Evolutionary conservation across 257 asterid species (phyloP).

Genomic region (Primulina tabacum): DNA sequence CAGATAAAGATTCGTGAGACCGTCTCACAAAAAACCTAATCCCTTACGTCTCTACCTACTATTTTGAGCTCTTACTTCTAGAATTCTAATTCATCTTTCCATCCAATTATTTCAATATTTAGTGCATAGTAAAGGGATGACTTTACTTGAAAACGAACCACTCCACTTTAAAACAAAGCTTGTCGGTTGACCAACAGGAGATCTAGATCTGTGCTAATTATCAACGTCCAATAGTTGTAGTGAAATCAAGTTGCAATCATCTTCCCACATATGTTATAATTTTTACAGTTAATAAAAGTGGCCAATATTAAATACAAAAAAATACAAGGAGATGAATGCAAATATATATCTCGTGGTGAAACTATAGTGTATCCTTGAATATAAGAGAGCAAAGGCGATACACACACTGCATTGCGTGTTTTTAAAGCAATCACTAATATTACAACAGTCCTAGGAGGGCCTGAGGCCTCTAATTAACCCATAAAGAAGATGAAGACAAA

Average conservation of each 20-base stretch:
- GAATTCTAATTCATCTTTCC: no score
- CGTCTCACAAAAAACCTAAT: no score
- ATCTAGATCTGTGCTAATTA: neutral
- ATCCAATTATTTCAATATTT: neutral
- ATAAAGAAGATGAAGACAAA: constrained; percentile 32
- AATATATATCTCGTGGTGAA: no score
- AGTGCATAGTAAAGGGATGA: neutral
- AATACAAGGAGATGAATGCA: no score
- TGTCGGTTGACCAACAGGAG: neutral
- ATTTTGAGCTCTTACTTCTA: neutral
- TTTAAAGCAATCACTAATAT: constrained; percentile 34
- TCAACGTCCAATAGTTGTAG: no score
- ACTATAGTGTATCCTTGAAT: no score
- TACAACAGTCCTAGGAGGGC: constrained; percentile 40
- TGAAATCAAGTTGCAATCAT: no score
- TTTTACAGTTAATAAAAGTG: no score
- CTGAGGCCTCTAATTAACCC: constrained; percentile 15
- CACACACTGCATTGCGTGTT: constrained; percentile 32
- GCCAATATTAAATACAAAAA: no score
- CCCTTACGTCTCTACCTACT: no score
- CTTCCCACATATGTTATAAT: no score
- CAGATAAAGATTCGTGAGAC: no score
- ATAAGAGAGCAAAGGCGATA: constrained; percentile 1
- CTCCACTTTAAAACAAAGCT: neutral
- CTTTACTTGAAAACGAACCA: neutral